phyloP scores from a whole-genome alignment of 2,329 filamentous ascomycete genomes.

The Fusarium chlamydosporum region DNA sequence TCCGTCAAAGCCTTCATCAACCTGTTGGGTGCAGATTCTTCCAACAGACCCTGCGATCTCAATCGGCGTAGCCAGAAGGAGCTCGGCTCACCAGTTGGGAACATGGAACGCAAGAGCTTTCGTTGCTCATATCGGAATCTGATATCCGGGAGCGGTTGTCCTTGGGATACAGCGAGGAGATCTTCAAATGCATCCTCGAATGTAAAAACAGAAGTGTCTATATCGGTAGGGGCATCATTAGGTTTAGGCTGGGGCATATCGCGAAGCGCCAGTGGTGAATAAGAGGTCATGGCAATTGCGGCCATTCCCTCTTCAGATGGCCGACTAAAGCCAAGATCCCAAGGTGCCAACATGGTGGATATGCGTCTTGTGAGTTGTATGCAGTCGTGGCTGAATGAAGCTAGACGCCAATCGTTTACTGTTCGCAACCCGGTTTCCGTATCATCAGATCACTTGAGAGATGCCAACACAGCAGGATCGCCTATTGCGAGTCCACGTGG shows the following conservation, averaged over 20 bases:
- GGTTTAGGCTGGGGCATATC: conserved; percentile 64
- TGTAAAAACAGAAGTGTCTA: conserved; percentile 60
- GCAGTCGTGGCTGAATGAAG: conserved; percentile 39
- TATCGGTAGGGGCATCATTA: conserved; percentile 57
- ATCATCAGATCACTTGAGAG: conserved; percentile 10
- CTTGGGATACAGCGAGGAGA: conserved; percentile 64
- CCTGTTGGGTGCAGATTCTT: conserved; percentile 48
- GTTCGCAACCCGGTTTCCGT: conserved; percentile 52
- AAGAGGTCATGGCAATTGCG: conserved; percentile 48
- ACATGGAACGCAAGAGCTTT: conserved; percentile 57
- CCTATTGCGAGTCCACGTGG: conserved; percentile 32
- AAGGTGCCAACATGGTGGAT: conserved; percentile 42
- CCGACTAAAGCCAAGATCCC: conserved; percentile 39
- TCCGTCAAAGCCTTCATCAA: conserved; percentile 33
- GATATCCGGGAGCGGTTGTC: conserved; percentile 60
- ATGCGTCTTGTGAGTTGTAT: conserved; percentile 19
- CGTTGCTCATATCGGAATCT: conserved; percentile 54
- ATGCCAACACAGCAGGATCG: conserved; percentile 54
- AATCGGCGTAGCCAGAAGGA: conserved; percentile 60
- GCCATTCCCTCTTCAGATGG: conserved; percentile 40
- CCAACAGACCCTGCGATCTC: conserved; percentile 57
- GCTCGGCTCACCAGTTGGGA: conserved; percentile 58
- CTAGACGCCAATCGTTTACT: conserved; percentile 52
- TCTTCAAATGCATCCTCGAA: conserved; percentile 72
- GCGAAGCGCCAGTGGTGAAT: conserved; percentile 57